A percentile compares a stretch with the other conserved stretches of the same genome.
Conservation (phyloP, 2,329 filamentous ascomycete genomes). For the Clarireedia paspali region DNA sequence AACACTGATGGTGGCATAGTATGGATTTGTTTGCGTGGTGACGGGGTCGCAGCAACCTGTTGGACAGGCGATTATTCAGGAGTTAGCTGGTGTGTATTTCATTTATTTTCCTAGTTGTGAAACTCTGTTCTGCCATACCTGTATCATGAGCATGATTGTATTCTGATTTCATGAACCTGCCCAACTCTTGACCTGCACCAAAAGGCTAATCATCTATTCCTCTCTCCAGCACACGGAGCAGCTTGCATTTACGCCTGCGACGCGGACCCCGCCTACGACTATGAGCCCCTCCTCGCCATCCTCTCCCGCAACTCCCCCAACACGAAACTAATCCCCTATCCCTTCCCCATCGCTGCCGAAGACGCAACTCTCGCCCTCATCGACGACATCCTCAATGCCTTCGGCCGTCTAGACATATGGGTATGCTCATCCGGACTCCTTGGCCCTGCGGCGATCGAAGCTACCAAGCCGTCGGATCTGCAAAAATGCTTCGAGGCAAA, state of each 20-base stretch:
- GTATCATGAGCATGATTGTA: no score
- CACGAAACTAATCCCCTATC: constrained; percentile 36
- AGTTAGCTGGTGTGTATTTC: constrained; percentile 43
- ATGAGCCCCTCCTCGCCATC: no score
- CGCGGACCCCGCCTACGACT: no score
- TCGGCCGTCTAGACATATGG: constrained; percentile 53
- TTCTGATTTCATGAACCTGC: no score
- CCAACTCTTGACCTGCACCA: no score
- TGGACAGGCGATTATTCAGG: constrained; percentile 50
- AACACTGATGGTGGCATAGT: constrained; percentile 38
- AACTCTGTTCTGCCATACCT: no score
- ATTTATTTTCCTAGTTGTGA: no score
- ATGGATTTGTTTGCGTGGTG: constrained; percentile 38
- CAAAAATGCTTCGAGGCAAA: constrained; percentile 53
- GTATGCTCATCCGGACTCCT: constrained; percentile 50
- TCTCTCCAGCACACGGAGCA: no score
- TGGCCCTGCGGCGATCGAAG: constrained; percentile 43
- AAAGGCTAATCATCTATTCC: no score
- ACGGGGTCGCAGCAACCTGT: constrained; percentile 38
- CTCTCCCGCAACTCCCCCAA: no score
- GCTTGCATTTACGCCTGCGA: no score
- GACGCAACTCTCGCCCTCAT: constrained; percentile 53
- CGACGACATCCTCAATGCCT: constrained; percentile 54
- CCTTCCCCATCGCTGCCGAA: constrained; percentile 50
- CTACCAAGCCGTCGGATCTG: constrained; percentile 48